These are phyloP conservation scores for Aspergillus sp. DNA, from an alignment of 2,329 filamentous ascomycete species.

Conservation along the genomic window DNA sequence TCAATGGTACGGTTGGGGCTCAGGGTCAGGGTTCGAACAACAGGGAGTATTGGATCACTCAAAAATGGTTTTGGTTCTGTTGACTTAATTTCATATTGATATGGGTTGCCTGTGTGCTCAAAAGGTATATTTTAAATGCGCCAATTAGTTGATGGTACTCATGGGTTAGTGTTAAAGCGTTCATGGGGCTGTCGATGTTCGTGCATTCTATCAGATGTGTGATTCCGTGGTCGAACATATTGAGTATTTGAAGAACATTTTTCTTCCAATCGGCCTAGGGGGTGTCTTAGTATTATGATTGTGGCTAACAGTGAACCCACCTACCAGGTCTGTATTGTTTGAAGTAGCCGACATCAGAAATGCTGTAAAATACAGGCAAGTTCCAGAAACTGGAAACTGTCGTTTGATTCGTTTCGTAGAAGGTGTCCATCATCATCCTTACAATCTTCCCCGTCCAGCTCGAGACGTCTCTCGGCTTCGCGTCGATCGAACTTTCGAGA, in stretches of 20 bases:
- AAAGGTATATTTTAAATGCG: slow-evolving; percentile 23
- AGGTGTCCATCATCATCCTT: slow-evolving; percentile 21
- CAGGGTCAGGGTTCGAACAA: slow-evolving; percentile 22
- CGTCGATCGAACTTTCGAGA: slow-evolving; percentile 11
- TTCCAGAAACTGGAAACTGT: slow-evolving; percentile 19
- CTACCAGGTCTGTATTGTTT: slow-evolving; percentile 16
- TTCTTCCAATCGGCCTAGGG: slow-evolving; percentile 14
- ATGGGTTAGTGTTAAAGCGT: slow-evolving; percentile 20
- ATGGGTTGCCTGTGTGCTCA: slow-evolving; percentile 11
- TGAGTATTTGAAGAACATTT: slow-evolving; percentile 15
- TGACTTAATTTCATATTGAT: slow-evolving; percentile 22
- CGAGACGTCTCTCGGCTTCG: slow-evolving; percentile 3
- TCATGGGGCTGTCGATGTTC: slow-evolving; percentile 20
- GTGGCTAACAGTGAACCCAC: too few relatives aligned
- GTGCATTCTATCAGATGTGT: slow-evolving; percentile 15
- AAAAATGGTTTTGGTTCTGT: slow-evolving; percentile 15
- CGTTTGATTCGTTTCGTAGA: slow-evolving; percentile 9
- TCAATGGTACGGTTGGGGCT: slow-evolving; percentile 32
- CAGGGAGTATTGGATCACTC: slow-evolving; percentile 19
- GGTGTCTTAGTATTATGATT: not conserved
- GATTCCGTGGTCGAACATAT: slow-evolving; percentile 21
- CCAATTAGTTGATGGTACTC: slow-evolving; percentile 18
- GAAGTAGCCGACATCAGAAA: slow-evolving; percentile 19
- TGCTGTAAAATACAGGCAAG: slow-evolving; percentile 24
- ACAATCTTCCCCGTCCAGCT: slow-evolving; percentile 9